Evolutionary conservation across 129 eudicot genomes (phyloP), one percentile per base, ranked within the genome.

Genomic region (Kitagawia praeruptora): DNA sequence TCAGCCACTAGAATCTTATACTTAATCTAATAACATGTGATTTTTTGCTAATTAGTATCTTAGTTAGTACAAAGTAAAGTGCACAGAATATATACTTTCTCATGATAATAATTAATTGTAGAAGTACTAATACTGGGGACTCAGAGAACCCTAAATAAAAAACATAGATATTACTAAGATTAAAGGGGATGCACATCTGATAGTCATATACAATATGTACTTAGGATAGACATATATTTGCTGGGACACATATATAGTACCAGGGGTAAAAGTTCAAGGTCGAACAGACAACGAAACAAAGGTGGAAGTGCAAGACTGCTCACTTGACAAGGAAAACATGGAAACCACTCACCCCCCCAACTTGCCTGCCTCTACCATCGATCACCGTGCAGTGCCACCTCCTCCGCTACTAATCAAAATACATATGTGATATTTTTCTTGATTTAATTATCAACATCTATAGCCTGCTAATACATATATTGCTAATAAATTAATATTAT

Each of bases 281-380:
- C 87, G 87, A 85, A 85, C 87, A 81, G 87, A 85, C 87, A 85
- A 85, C 81, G 87, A 85, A 75, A 73, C 78, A 74, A 81, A 85
- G 87, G 69, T 70, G 18, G 75, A 81, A 75, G 51, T 53, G 78
- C 69, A 63, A 81, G 87, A 85, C 87, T 73, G 85, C 83, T 85
- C 56, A 75, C 85, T 81, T 85, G 82, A 78, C 85, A 85, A 81
- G 82, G 78, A 78, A 42, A 81, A 85, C 87, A 85, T 48, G 82
- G 87, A 85, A 78, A 78, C 80, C 87, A 85, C 82, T 85, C 82
- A 85, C 87, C 87, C 87, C 82, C 81, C 85, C 87, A 85, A 56
- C 31, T 53, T 27, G 27, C 63, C 31, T 40, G 42, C 42, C 42
- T 34, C 34, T 46, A 15, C 48, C 49, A 0, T 9, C 12, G 15